Evolutionary conservation across 140 eudicot genomes (phyloP), one percentile per base, ranked within the genome.

Genomic region (Bidens hawaiensis): DNA sequence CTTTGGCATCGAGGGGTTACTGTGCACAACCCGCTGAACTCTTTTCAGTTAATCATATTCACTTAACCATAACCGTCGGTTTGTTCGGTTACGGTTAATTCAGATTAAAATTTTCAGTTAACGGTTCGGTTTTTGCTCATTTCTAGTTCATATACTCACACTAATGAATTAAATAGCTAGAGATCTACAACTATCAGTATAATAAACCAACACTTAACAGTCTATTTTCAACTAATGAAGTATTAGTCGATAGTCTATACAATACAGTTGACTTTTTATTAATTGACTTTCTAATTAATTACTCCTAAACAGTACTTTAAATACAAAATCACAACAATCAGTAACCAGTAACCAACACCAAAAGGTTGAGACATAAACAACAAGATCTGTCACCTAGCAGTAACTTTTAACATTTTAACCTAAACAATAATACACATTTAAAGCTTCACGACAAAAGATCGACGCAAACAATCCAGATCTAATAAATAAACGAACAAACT

Each of bases 401-500:
- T 42, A 42, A 1, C 4, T 18, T 42, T 42, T 42, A 2, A 10
- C 30, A 49, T 19, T 22, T 49, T 21, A 49, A n/a, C 28, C 27
- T 48, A 18, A 50, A 50, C 16, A n/a, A n/a, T 16, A 50, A 18
- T 24, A 12, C 59, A 55, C 41, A 55, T 6, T 55, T 58, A 58
- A 1, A 18, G 64, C 18, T 33, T 9, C 5, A 33, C 8, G 9
- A 18, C 63, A 31, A 57, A 26, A 16, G 45, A 57, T 57, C 26
- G 48, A 58, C 19, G 45, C 30, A 33, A 16, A 58, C 4, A 16
- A 34, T 58, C 47, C 64, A 58, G 64, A 58, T 58, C 64, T 58
- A 57, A 54, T 31, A 17, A 52, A 5, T 6, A 6, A 18, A 52
- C 13, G 59, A 17, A 24, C 25, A 52, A 5, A 52, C 18, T 24